phyloP scores from a whole-genome alignment of 371 early-diverging fungal species.

The Mortierella sp. region DNA sequence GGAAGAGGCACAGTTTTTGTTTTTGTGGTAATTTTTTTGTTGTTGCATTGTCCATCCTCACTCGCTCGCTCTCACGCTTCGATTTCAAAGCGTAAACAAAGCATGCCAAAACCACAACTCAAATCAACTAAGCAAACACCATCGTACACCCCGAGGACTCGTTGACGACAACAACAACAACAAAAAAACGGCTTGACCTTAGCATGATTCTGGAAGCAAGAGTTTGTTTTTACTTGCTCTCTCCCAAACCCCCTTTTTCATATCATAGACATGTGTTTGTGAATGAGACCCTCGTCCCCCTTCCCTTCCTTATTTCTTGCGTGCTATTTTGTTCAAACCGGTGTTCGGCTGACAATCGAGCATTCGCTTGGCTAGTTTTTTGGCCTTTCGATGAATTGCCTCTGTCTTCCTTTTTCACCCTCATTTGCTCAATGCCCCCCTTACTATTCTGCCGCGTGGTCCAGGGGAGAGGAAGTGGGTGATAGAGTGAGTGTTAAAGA shows the following conservation, averaged over 20 bases:
- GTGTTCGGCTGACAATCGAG: not conserved
- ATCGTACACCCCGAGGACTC: too few species aligned
- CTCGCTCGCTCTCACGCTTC: conserved; percentile 2
- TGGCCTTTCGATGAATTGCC: not conserved
- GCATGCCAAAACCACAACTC: not conserved
- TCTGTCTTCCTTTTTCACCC: not conserved
- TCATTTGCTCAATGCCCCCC: not conserved
- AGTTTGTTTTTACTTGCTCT: not conserved
- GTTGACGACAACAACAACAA: not conserved
- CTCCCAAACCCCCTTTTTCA: not conserved
- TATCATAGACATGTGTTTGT: conserved; percentile 14
- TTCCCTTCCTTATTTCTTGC: not conserved
- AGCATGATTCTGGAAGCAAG: not conserved
- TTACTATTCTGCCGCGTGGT: not conserved
- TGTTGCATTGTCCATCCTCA: not conserved
- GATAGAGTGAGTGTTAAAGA: not conserved
- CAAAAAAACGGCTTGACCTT: not conserved
- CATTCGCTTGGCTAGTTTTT: not conserved
- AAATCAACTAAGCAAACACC: too few species aligned
- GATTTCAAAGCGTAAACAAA: not conserved
- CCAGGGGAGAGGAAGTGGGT: not conserved
- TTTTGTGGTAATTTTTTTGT: not conserved
- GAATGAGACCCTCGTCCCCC: not conserved
- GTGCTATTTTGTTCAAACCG: not conserved
- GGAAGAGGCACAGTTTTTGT: not conserved